Conservation (phyloP, 2,329 filamentous ascomycete genomes). For the Fusarium duplospermum region DNA sequence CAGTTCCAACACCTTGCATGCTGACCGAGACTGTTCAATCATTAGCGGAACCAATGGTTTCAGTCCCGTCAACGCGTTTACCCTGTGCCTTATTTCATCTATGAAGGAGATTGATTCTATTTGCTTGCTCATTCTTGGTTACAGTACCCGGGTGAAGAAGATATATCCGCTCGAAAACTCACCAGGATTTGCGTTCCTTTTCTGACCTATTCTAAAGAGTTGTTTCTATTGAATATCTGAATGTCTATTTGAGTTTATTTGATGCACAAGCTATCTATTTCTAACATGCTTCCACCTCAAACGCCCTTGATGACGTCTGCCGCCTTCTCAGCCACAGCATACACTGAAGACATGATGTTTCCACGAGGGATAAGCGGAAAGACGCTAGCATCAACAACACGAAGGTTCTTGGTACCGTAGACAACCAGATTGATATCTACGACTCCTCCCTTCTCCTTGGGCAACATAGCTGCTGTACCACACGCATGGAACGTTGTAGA, state of each 20-base stretch:
- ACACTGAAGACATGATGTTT: background rate
- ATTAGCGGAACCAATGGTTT: background rate
- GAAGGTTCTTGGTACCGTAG: background rate
- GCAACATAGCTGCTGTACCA: background rate
- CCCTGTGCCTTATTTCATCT: background rate
- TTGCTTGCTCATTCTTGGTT: background rate
- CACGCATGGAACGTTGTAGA: background rate
- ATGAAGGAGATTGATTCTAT: background rate
- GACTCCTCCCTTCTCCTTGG: background rate
- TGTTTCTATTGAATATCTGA: background rate
- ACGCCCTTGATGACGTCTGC: background rate
- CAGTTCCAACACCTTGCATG: background rate
- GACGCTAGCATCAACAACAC: background rate
- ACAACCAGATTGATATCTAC: background rate
- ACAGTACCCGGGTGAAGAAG: background rate
- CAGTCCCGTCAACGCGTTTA: background rate
- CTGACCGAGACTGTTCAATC: background rate
- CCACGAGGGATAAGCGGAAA: background rate
- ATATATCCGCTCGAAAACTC: background rate
- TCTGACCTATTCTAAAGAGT: background rate
- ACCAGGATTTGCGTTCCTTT: background rate
- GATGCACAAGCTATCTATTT: background rate
- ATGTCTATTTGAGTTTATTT: background rate
- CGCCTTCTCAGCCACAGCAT: slow-evolving; percentile 6
- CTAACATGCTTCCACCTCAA: background rate